Base-by-base conservation (phyloP, 495 filamentous ascomycete species). In the Penicillium verhagenii region DNA sequence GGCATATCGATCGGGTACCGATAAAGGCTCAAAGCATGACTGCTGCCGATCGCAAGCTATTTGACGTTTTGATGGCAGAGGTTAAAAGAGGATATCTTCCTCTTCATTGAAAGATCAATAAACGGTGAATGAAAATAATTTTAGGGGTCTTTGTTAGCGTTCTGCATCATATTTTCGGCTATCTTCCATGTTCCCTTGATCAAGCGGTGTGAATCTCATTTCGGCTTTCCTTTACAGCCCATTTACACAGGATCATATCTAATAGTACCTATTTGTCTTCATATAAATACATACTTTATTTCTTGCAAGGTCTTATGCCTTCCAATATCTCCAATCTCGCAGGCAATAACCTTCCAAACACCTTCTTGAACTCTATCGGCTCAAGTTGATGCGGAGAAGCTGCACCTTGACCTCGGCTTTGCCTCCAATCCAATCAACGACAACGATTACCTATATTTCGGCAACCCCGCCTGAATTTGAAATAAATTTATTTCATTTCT, bases 21-120 rank as follows among this genome's bases (percentile, higher is more conserved):
- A 16, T 19, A 38, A 28, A 47, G 35, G 52, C 26, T 25, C 29
- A 53, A 33, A 42, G 29, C 10, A 29, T 59, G 6, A 60, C 26
- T 38, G 25, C 43, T 11, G 54, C 56, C 11, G 65, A 68, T 33
- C 54, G 45, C n/a, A 46, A 51, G 16, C 53, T 65, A n/a, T 62
- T 66, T 28, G 55, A 65, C 0, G 65, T 53, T 2, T 37, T 67
- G 20, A 53, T 63, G 24, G 56, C 42, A n/a, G 61, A 65, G 53
- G 50, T 57, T 8, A 40, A 60, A 14, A 50, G 33, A 10, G 63
- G 57, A 16, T 52, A 47, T 40, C 19, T 49, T 33, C 45, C 60
- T 42, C 24, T 20, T 24, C 9, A n/a, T n/a, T n/a, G n/a, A n/a
- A n/a, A n/a, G n/a, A 39, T 38, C 23, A 44, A 45, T 26, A 23